Percentiles rank a stretch among this genome's conserved stretches.
Evolutionary conservation across 2,329 filamentous ascomycete species (phyloP).

Genomic region (Aureobasidium vineae): DNA sequence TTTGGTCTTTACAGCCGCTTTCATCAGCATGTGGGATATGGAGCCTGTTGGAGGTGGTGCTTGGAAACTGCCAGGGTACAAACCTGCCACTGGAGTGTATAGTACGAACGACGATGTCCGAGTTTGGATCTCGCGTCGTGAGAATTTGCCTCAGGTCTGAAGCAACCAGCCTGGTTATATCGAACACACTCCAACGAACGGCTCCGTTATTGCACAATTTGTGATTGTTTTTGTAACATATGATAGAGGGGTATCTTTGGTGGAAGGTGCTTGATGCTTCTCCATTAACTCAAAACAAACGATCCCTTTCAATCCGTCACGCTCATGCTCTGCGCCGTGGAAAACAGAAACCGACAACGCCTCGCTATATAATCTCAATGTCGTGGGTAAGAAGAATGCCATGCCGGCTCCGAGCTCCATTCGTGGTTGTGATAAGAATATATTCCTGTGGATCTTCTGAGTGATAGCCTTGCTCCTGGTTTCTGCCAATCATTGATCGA

Average conservation of each 20-base stretch:
- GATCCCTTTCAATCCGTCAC: background rate
- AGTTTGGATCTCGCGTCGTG: conserved; percentile 50
- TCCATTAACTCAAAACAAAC: background rate
- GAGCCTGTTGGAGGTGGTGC: conserved; percentile 45
- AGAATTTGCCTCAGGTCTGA: background rate
- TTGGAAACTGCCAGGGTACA: conserved; percentile 54
- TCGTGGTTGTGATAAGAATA: background rate
- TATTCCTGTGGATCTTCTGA: background rate
- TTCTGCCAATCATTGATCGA: background rate
- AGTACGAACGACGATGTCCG: conserved; percentile 53
- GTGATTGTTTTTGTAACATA: background rate
- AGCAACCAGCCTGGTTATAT: background rate
- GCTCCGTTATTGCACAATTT: background rate
- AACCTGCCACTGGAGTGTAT: conserved; percentile 51
- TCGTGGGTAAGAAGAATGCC: background rate
- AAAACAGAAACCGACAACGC: conserved; percentile 22
- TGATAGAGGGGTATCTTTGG: background rate
- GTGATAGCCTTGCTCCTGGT: background rate
- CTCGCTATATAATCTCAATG: conserved; percentile 21
- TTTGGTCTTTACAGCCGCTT: conserved; percentile 52
- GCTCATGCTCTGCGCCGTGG: conserved; percentile 7
- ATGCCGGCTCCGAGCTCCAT: background rate
- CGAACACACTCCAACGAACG: background rate
- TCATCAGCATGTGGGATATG: conserved; percentile 58
- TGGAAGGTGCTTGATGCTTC: background rate